Percentiles rank a stretch among this genome's conserved stretches.
phyloP scores from a whole-genome alignment of 352 stramenopile genomes.

The Phytophthora ohioensis region DNA sequence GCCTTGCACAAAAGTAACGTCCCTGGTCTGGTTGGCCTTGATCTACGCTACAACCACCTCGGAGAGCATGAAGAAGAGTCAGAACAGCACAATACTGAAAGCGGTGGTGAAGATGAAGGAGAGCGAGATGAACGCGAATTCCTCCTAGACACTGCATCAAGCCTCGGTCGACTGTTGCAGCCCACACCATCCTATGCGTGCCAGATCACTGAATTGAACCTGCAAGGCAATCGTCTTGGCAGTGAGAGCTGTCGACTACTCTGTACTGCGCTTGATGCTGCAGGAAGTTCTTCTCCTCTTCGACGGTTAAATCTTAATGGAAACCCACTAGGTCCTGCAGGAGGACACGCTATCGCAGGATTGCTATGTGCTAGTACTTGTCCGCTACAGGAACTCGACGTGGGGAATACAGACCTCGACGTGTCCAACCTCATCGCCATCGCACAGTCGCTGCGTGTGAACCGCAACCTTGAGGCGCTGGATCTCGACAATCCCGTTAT shows the following conservation, averaged over 20 bases:
- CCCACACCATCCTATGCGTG: constrained; percentile 58
- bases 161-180: constrained; percentile 59
- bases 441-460: constrained; percentile 53
- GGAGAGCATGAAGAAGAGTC: constrained; percentile 44
- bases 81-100: constrained; percentile 27
- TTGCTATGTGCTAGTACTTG: constrained; percentile 48
- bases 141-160: constrained; percentile 54
- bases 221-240: constrained; percentile 68
- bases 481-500: constrained; percentile 75
- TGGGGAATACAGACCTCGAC: constrained; percentile 67
- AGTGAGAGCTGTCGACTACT: constrained; percentile 67
- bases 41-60: constrained; percentile 67
- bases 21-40: constrained; percentile 48
- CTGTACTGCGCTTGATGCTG: constrained; percentile 54
- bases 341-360: constrained; percentile 61
- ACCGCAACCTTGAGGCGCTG: constrained; percentile 47
- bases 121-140: constrained; percentile 48
- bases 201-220: constrained; percentile 58
- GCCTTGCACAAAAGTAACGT: constrained; percentile 63
- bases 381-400: constrained; percentile 55
- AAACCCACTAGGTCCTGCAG: constrained; percentile 61
- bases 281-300: constrained; percentile 43
- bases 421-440: constrained; percentile 78
- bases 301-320: constrained; percentile 54
- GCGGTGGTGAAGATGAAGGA: constrained; percentile 26